Conservation (phyloP, 2,329 filamentous ascomycete genomes). For the Elsinoe fawcettii region DNA sequence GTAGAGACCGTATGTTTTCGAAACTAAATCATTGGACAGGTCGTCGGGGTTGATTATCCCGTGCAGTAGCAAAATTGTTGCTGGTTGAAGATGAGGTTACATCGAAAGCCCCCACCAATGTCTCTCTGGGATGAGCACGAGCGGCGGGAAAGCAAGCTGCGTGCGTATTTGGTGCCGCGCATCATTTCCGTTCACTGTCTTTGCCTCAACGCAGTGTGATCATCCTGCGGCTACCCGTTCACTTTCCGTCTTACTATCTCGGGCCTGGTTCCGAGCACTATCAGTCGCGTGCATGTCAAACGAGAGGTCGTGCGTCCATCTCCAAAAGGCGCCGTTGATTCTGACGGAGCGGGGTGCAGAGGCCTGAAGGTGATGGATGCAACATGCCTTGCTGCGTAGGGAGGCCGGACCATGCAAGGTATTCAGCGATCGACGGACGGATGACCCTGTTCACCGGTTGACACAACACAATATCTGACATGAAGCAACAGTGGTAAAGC, state of each 20-base stretch:
- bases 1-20: not conserved
- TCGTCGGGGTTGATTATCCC: not conserved
- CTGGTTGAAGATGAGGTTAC: not conserved
- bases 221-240: slow-evolving; percentile 3
- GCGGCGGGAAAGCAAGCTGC: not conserved
- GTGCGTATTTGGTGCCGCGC: not conserved
- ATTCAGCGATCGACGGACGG: not conserved
- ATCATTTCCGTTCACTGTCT: not conserved
- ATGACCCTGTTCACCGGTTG: not conserved
- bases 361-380: slow-evolving; percentile 4
- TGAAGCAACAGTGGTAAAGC: not conserved
- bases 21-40: not conserved
- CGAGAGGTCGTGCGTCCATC: not conserved
- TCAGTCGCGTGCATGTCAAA: not conserved
- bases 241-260: not conserved
- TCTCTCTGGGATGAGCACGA: not conserved
- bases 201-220: not conserved
- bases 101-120: not conserved
- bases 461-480: not conserved
- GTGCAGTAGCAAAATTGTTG: not conserved
- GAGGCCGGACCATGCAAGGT: not conserved
- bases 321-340: not conserved
- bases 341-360: not conserved
- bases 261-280: not conserved
- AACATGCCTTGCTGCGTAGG: not conserved